Base-by-base conservation (phyloP, 202 grass and related monocot genomes). In the Digitaria exilis region DNA sequence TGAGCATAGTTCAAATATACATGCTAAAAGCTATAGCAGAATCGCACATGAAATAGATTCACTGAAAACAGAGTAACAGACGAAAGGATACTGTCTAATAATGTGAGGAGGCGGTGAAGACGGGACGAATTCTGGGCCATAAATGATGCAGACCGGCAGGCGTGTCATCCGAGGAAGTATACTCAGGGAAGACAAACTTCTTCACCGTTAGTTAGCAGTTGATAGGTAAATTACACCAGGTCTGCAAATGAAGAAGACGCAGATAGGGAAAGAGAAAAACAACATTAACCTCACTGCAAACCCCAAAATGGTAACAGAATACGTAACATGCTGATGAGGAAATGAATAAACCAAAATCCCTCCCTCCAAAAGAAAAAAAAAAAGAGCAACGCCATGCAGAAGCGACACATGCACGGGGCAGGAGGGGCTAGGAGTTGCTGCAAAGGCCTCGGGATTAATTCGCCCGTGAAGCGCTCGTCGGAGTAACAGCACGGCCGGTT, bases 111-210 rank as follows among this genome's bases (percentile, higher is more conserved):
- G 50, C 96, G 96, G 84, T 99, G 96, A 46, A 99, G 91, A 68
- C 96, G 91, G 81, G 96, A 99, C 79, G 96, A 99, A 80, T 87
- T 91, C 87, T 95, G 95, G 72, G 95, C 95, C 92, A 95, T 94
- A 58, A 85, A 84, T 82, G 79, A 80, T 69, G 71, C 59, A 75
- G 71, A 52, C 16, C 34, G 55, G 43, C 71, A 80, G 79, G 82
- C 87, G 75, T 88, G 80, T 87, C 88, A 94, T 94, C 81, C 84
- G 71, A 93, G 74, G 72, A 78, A 80, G 76, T 82, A 60, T 62
- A 26, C 9, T 19, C 17, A 19, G 13, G 29, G 8, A 51, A 57
- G 55, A 30, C 61, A 62, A 13, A 18, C 50, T 59, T 59, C 8
- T 44, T 0, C 12, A 11, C 18, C 65, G 66, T 16, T 16, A 16